Percentiles rank a stretch among this genome's conserved stretches.
phyloP scores from a whole-genome alignment of 2,329 filamentous ascomycete genomes.

The Fusarium nematophilum region DNA sequence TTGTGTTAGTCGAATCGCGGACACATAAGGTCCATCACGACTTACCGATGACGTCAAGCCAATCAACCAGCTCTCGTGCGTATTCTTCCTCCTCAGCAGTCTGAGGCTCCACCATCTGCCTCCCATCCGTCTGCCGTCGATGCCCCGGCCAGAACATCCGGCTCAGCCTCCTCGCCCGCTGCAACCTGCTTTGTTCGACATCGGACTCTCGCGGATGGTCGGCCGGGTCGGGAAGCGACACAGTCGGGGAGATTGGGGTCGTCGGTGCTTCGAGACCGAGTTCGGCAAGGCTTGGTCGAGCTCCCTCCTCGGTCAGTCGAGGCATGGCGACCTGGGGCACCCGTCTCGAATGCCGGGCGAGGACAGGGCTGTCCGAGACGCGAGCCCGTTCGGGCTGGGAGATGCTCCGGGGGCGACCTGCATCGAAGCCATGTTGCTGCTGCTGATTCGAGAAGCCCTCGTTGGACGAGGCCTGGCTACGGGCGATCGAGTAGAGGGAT shows the following conservation, averaged over 20 bases:
- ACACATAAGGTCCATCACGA: not conserved
- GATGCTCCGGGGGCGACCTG: slow-evolving; percentile 48
- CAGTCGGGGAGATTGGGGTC: slow-evolving; percentile 39
- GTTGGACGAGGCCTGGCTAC: slow-evolving; percentile 6
- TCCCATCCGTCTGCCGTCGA: slow-evolving; percentile 14
- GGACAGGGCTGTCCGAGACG: slow-evolving; percentile 26
- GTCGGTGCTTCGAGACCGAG: slow-evolving; percentile 40
- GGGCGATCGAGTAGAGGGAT: slow-evolving; percentile 28
- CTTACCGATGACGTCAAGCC: slow-evolving; percentile 54
- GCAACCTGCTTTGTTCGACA: slow-evolving; percentile 7
- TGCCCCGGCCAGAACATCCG: slow-evolving; percentile 44
- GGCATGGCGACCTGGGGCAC: slow-evolving; percentile 51
- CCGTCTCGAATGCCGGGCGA: slow-evolving; percentile 46
- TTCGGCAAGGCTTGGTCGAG: slow-evolving; percentile 50
- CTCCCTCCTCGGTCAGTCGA: slow-evolving; percentile 54
- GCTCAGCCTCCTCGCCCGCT: slow-evolving; percentile 39
- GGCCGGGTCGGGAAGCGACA: slow-evolving; percentile 42
- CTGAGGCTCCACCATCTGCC: slow-evolving; percentile 1
- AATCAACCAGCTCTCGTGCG: slow-evolving; percentile 53
- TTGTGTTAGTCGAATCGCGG: slow-evolving; percentile 1
- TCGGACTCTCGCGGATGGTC: not conserved
- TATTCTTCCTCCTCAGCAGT: slow-evolving; percentile 48
- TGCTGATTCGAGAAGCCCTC: slow-evolving; percentile 8
- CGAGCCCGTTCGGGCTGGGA: slow-evolving; percentile 49
- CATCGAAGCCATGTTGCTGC: slow-evolving; percentile 26